These are phyloP conservation scores for Gonapodya sp. DNA, from an alignment of 192 early-diverging fungal species.

Conservation along the genomic window DNA sequence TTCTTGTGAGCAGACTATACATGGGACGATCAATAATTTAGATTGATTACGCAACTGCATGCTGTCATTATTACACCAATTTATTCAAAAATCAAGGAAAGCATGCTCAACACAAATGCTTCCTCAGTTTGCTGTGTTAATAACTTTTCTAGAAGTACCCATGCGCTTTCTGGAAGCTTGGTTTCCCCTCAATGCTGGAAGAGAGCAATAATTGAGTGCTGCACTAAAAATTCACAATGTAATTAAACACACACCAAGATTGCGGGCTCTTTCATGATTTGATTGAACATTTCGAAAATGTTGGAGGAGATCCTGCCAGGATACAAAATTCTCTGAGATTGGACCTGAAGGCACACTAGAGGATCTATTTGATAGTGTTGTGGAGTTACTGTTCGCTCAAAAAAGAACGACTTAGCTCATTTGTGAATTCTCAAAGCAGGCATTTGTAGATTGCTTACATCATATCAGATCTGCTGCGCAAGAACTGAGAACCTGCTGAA, in stretches of 20 bases:
- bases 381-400: background rate
- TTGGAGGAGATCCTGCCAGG: constrained; percentile 56
- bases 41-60: too few relatives aligned
- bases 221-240: background rate
- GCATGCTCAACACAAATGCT: too few relatives aligned
- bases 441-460: background rate
- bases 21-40: too few relatives aligned
- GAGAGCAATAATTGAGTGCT: too few relatives aligned
- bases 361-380: constrained; percentile 13
- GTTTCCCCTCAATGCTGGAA: background rate
- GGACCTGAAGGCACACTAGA: background rate
- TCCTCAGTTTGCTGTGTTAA: too few relatives aligned
- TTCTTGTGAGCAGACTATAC: too few relatives aligned
- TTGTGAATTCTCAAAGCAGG: too few relatives aligned
- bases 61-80: too few relatives aligned
- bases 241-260: constrained; percentile 23
- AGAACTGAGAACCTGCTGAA: background rate
- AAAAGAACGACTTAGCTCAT: too few relatives aligned
- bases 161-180: background rate
- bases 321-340: constrained; percentile 22
- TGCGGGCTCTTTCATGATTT: constrained; percentile 62
- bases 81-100: too few relatives aligned
- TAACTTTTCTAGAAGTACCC: too few relatives aligned
- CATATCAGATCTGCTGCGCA: background rate
- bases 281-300: constrained; percentile 67